These are phyloP conservation scores for Penicillium salamii DNA, from an alignment of 495 filamentous ascomycete genomes.

Conservation along the genomic window DNA sequence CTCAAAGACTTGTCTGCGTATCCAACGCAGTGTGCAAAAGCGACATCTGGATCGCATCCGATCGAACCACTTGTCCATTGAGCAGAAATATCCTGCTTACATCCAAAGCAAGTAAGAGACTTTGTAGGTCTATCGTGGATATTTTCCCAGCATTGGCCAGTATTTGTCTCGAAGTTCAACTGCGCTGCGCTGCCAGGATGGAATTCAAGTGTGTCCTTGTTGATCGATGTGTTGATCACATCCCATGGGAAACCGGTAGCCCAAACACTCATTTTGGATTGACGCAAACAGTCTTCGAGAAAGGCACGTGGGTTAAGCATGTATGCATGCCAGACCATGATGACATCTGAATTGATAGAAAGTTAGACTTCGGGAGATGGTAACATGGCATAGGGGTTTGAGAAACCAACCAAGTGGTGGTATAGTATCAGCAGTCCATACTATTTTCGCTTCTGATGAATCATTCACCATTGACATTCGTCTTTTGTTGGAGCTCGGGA, in stretches of 20 bases:
- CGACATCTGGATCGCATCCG: constrained; percentile 16
- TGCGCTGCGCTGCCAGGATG: constrained; percentile 44
- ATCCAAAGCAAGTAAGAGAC: constrained; percentile 35
- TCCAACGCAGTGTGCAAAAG: constrained; percentile 40
- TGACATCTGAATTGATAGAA: constrained; percentile 58
- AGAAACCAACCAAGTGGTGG: constrained; percentile 32
- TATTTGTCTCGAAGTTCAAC: constrained; percentile 46
- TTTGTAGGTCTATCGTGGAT: constrained; percentile 48
- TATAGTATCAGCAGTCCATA: constrained; percentile 21
- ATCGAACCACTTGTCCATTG: constrained; percentile 56
- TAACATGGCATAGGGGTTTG: neutral
- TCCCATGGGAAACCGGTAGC: constrained; percentile 69
- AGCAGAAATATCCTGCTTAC: neutral
- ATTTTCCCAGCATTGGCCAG: constrained; percentile 57
- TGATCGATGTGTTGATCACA: constrained; percentile 39
- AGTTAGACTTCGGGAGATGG: constrained; percentile 1
- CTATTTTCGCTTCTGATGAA: constrained; percentile 7
- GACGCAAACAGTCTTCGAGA: constrained; percentile 73
- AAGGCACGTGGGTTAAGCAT: constrained; percentile 79
- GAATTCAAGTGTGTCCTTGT: constrained; percentile 54
- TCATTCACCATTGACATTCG: constrained; percentile 7
- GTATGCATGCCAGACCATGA: constrained; percentile 90
- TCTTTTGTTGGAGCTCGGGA: constrained; percentile 8
- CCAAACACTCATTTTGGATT: constrained; percentile 60
- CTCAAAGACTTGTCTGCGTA: constrained; percentile 62